Evolutionary conservation across 2,329 filamentous ascomycete genomes (phyloP), one percentile per base, ranked within the genome.

Genomic region (Amauroascus niger): DNA sequence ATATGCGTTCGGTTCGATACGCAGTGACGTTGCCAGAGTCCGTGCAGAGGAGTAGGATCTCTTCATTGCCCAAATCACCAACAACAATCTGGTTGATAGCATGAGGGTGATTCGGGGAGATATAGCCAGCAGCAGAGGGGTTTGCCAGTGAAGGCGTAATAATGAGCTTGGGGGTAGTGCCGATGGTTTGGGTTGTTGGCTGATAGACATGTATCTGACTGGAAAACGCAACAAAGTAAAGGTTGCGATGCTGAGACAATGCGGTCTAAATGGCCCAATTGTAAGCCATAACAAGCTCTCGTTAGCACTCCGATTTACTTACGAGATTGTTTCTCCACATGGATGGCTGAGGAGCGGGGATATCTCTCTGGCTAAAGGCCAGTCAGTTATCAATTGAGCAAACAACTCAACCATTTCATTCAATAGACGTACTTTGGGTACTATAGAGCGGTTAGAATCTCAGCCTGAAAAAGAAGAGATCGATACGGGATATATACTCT

Each of bases 11-110:
- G 0, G 81, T 84, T 62, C 85, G 82, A 66, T 86, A 90, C 6
- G 79, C 84, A 45, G 81, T 72, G 1, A 89, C 78, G 63, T 91
- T 87, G 6, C 87, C 87, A 57, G 88, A 85, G 60, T 91, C 87
- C 55, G 80, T 87, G 33, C 75, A 78, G 41, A 83, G 70, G 3
- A 88, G 67, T 4, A 91, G 60, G 28, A 89, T 78, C 66, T 93
- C 87, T 49, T 85, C 73, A 6, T 76, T 70, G 0, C 87, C 87
- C 11, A 91, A 69, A 45, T 85, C 78, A 14, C 84, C 84, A 24
- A 86, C 76, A 9, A 84, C 73, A 14, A 90, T 70, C 58, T 84
- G 79, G 62, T 90, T 91, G 47, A 87, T 76, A 28, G 77, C 75
- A 64, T 90, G 85, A 1, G 79, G 76, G 6, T 70, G 69, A 0